A percentile compares a stretch with the other conserved stretches of the same genome.
These are phyloP conservation scores for Umbelopsis sp. DNA, from an alignment of 192 early-diverging fungal genomes.

Conservation along the genomic window DNA sequence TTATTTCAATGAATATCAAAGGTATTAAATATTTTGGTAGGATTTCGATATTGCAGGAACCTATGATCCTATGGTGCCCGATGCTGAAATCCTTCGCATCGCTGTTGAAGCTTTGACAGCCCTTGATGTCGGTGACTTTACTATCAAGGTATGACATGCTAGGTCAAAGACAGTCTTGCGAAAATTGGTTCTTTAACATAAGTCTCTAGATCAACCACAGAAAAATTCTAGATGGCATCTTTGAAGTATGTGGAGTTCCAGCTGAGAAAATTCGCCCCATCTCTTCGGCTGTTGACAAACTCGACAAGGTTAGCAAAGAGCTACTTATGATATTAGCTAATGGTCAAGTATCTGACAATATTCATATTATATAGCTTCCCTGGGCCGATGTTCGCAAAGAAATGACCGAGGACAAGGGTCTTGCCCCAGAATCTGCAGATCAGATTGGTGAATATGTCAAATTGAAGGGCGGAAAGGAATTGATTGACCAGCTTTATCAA, in stretches of 20 bases:
- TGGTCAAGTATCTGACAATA: not conserved
- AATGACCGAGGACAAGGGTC: slow-evolving; percentile 93
- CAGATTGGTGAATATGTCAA: slow-evolving; percentile 92
- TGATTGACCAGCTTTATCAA: slow-evolving; percentile 71
- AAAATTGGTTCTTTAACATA: not conserved
- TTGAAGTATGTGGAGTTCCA: slow-evolving; percentile 94
- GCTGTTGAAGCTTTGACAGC: slow-evolving; percentile 78
- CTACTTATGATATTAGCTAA: not conserved
- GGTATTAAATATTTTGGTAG: slow-evolving; percentile 33
- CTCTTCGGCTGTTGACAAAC: slow-evolving; percentile 97
- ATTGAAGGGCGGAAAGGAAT: slow-evolving; percentile 74
- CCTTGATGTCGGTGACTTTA: slow-evolving; percentile 88
- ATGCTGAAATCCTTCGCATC: slow-evolving; percentile 86
- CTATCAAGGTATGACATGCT: slow-evolving; percentile 70
- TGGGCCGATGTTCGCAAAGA: slow-evolving; percentile 95
- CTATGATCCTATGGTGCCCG: slow-evolving; percentile 97
- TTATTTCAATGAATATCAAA: not conserved
- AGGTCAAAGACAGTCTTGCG: not conserved
- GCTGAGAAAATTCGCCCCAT: slow-evolving; percentile 86
- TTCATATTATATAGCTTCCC: slow-evolving; percentile 51
- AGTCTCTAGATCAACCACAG: slow-evolving; percentile 82
- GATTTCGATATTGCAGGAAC: slow-evolving; percentile 97
- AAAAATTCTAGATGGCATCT: slow-evolving; percentile 97
- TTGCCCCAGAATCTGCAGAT: slow-evolving; percentile 80
- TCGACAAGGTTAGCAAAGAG: slow-evolving; percentile 74